These are phyloP conservation scores for Colletotrichum sojae DNA, from an alignment of 2,329 filamentous ascomycete genomes.

Conservation along the genomic window DNA sequence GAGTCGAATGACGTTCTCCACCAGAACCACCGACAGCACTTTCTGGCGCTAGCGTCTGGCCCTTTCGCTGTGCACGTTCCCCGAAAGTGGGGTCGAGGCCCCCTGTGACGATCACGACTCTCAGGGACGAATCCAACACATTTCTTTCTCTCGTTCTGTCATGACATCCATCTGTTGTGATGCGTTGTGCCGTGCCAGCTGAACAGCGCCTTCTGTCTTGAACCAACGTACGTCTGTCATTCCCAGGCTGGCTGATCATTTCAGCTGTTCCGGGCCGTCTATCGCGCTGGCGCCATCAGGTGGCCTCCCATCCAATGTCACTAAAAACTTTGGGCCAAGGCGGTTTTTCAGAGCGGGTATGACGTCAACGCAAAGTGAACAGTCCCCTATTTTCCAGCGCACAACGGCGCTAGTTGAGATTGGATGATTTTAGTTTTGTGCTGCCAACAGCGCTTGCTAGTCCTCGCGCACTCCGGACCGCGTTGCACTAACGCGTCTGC, in stretches of 20 bases:
- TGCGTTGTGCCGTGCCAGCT: constrained; percentile 13
- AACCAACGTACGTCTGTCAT: neutral
- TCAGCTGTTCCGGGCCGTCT: neutral
- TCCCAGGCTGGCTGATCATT: neutral
- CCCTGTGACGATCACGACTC: constrained; percentile 39
- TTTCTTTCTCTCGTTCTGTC: neutral
- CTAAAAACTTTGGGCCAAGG: constrained; percentile 21
- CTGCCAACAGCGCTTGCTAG: constrained; percentile 12
- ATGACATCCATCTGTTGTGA: neutral
- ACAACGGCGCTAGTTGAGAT: constrained; percentile 34
- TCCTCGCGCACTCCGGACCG: neutral
- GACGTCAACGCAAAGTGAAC: constrained; percentile 31
- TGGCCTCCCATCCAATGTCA: neutral
- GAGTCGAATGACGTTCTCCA: constrained; percentile 40
- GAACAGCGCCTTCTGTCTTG: neutral
- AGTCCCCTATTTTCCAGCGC: constrained; percentile 28
- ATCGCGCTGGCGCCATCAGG: constrained; percentile 22
- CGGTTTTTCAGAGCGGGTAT: constrained; percentile 11
- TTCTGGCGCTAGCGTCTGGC: constrained; percentile 34
- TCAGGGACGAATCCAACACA: constrained; percentile 18
- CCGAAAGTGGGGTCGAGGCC: constrained; percentile 27
- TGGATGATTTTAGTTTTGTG: constrained; percentile 15
- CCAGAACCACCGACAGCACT: constrained; percentile 22
- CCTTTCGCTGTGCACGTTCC: constrained; percentile 16
- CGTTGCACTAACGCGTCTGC: neutral